Percentiles rank a stretch among this genome's conserved stretches.
Evolutionary conservation across 345 rosid genomes (phyloP).

Genomic region (Citrus reticulata): DNA sequence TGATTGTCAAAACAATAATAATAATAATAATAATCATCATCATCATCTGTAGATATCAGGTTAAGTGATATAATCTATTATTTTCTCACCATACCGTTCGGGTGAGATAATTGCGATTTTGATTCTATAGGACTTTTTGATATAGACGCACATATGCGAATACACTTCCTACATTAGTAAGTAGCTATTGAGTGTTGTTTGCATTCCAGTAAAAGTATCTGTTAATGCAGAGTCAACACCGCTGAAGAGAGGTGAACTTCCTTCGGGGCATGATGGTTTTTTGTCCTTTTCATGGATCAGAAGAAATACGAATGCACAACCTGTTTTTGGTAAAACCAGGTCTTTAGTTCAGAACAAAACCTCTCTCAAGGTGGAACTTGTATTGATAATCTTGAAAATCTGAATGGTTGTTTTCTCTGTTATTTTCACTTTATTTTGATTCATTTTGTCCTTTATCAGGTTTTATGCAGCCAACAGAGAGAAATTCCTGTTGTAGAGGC

Average conservation of each 20-base stretch:
- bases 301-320: conserved; percentile 19
- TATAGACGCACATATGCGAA: no score
- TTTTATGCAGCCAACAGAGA: conserved; percentile 50
- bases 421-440: background rate
- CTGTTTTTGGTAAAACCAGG: conserved; percentile 5
- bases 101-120: background rate
- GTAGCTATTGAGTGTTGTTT: background rate
- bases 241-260: conserved; percentile 30
- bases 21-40: background rate
- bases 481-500: conserved; percentile 50
- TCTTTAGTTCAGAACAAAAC: conserved; percentile 6
- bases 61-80: background rate
- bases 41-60: background rate
- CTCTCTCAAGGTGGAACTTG: conserved; percentile 24
- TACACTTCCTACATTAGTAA: background rate
- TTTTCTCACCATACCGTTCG: background rate
- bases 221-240: conserved; percentile 31
- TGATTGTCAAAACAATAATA: background rate
- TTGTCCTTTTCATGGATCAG: conserved; percentile 26
- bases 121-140: no score
- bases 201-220: background rate
- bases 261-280: conserved; percentile 24
- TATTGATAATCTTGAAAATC: conserved; percentile 5
- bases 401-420: background rate
- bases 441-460: conserved; percentile 27